phyloP scores from a whole-genome alignment of 2,329 filamentous ascomycete species.

The Rutstroemia sp. region DNA sequence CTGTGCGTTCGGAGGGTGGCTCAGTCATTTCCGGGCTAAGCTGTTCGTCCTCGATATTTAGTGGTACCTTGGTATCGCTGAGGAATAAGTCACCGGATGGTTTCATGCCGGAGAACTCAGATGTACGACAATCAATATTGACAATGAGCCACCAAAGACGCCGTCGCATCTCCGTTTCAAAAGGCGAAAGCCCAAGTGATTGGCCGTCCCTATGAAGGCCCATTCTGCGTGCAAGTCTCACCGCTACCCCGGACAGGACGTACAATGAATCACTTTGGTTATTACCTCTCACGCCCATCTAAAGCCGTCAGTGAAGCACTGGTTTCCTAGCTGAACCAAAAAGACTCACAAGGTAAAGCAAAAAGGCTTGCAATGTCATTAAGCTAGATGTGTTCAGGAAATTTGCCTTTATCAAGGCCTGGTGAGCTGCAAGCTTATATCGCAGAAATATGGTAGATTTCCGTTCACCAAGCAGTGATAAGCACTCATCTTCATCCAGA shows the following conservation, averaged over 20 bases:
- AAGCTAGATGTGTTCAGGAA: slow-evolving; percentile 12
- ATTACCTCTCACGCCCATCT: slow-evolving; percentile 30
- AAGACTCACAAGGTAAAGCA: slow-evolving; percentile 11
- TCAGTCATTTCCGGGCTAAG: no score
- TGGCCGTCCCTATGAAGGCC: slow-evolving; percentile 34
- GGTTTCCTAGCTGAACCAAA: background rate
- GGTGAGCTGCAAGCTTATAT: slow-evolving; percentile 10
- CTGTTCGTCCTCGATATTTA: no score
- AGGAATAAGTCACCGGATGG: slow-evolving; percentile 22
- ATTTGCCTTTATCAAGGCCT: slow-evolving; percentile 12
- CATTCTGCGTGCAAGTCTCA: slow-evolving; percentile 13
- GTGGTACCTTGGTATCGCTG: slow-evolving; percentile 33
- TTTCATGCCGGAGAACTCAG: slow-evolving; percentile 43
- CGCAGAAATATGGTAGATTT: slow-evolving; percentile 6
- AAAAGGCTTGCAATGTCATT: slow-evolving; percentile 13
- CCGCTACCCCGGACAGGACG: slow-evolving; percentile 10
- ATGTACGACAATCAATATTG: slow-evolving; percentile 42
- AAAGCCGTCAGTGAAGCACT: slow-evolving; percentile 32
- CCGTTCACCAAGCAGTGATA: slow-evolving; percentile 7
- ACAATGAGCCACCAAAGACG: slow-evolving; percentile 54
- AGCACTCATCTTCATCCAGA: slow-evolving; percentile 11
- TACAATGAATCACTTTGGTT: slow-evolving; percentile 4
- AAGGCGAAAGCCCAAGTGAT: slow-evolving; percentile 41
- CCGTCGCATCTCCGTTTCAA: slow-evolving; percentile 45
- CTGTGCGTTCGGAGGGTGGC: slow-evolving; percentile 28